Percentiles rank a stretch among this genome's conserved stretches.
Conservation (phyloP, 129 eudicot genomes). For the Flaveria linearis region DNA sequence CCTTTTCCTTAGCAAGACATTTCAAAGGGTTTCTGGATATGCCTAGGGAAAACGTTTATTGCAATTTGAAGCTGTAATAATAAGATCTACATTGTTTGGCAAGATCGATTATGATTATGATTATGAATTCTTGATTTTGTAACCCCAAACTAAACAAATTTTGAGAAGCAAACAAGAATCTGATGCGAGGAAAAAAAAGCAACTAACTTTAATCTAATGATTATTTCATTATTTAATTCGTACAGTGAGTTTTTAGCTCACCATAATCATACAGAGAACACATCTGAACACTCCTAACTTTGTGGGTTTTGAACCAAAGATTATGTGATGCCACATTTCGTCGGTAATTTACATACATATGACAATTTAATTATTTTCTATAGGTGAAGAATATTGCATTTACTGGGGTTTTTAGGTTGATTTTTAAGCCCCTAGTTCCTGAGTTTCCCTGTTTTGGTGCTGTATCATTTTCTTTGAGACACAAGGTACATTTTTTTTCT, state of each 20-base stretch:
- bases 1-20: conserved; percentile 5
- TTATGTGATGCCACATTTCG: neutral
- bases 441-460: conserved; percentile 98
- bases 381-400: conserved; percentile 89
- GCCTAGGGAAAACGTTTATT: neutral
- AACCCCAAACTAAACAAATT: neutral
- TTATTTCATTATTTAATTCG: neutral
- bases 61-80: conserved; percentile 3
- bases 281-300: neutral
- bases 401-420: conserved; percentile 93
- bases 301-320: neutral
- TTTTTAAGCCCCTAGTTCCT: conserved; percentile 88
- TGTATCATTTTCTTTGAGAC: conserved; percentile 73
- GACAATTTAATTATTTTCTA: conserved; percentile 14
- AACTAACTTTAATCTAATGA: neutral
- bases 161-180: neutral
- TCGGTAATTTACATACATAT: conserved; percentile 13
- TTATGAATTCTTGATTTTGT: conserved; percentile 1
- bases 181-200: neutral
- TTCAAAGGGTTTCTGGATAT: neutral
- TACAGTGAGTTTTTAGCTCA: neutral
- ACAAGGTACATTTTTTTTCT: conserved; percentile 56
- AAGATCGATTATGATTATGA: neutral
- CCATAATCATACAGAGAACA: neutral
- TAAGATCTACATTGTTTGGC: neutral